Conservation (phyloP, 2,329 filamentous ascomycete genomes). For the Colletotrichum scovillei region DNA sequence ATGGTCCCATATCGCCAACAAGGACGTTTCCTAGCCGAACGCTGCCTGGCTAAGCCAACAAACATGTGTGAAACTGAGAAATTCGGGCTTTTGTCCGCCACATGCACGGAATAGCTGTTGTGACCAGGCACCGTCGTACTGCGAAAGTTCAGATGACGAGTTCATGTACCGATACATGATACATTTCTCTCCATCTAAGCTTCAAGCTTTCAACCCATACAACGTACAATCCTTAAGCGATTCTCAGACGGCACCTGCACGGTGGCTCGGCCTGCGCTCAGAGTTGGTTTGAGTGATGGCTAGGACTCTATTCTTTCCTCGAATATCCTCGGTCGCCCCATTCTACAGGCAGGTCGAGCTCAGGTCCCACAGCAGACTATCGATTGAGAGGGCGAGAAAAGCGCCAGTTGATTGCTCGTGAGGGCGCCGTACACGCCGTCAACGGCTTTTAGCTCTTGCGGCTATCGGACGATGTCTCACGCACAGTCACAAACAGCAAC, state of each 20-base stretch:
- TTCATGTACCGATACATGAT: constrained; percentile 13
- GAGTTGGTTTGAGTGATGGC: neutral
- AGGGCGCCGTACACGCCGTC: constrained; percentile 16
- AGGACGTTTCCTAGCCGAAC: neutral
- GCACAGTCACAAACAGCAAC: constrained; percentile 20
- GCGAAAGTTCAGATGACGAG: constrained; percentile 21
- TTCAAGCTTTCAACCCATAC: constrained; percentile 18
- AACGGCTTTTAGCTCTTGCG: constrained; percentile 31
- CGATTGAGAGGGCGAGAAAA: neutral
- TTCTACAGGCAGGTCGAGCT: neutral
- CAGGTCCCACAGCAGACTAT: constrained; percentile 9
- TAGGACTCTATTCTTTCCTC: neutral
- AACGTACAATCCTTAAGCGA: constrained; percentile 15
- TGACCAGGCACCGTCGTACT: neutral
- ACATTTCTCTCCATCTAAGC: neutral
- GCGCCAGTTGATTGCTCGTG: neutral
- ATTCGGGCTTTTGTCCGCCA: constrained; percentile 10
- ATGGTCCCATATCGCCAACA: neutral
- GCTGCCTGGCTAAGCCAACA: neutral
- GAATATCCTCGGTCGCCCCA: neutral
- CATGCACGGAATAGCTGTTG: constrained; percentile 5
- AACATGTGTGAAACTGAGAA: neutral
- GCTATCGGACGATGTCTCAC: constrained; percentile 30
- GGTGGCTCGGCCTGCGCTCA: neutral
- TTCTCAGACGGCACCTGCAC: constrained; percentile 32